A percentile compares a stretch with the other conserved stretches of the same genome.
phyloP scores from a whole-genome alignment of 2,329 filamentous ascomycete species.

The Phialophora macrospora region DNA sequence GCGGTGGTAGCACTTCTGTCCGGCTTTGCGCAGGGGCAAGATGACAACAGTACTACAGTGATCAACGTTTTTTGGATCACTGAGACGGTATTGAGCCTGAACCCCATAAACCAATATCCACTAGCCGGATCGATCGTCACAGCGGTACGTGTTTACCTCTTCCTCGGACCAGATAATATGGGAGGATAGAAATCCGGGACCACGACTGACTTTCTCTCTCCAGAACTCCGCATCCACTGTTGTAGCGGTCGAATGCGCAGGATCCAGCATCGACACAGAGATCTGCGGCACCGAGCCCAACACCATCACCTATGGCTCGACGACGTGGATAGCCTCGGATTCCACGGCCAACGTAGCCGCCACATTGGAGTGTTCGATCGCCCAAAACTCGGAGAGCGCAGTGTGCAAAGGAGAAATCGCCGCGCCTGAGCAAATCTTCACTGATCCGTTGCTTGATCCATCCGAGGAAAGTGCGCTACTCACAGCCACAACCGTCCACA shows the following conservation, averaged over 20 bases:
- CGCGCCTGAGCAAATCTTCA: slow-evolving; percentile 9
- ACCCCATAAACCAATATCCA: not conserved
- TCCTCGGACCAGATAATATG: not conserved
- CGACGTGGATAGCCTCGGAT: slow-evolving; percentile 7
- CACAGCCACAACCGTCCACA: slow-evolving; percentile 1
- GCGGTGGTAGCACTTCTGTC: slow-evolving; percentile 3
- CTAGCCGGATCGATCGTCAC: slow-evolving; percentile 8
- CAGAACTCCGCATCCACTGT: slow-evolving; percentile 13
- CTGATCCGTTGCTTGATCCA: slow-evolving; percentile 1
- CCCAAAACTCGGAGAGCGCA: slow-evolving; percentile 8
- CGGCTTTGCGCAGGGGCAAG: slow-evolving; percentile 3
- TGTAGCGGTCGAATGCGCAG: slow-evolving; percentile 8
- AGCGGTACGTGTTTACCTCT: slow-evolving; percentile 4
- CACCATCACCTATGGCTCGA: slow-evolving; percentile 11
- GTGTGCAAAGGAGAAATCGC: not conserved
- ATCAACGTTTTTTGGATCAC: slow-evolving; percentile 14
- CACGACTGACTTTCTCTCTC: slow-evolving; percentile 1
- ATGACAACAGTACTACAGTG: not conserved
- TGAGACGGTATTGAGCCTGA: slow-evolving; percentile 5
- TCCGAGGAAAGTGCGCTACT: slow-evolving; percentile 5
- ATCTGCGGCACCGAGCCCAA: slow-evolving; percentile 4
- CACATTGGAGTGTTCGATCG: slow-evolving; percentile 9
- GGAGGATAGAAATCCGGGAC: not conserved
- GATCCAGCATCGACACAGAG: slow-evolving; percentile 1
- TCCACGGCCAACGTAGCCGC: not conserved